Evolutionary conservation across 2,329 filamentous ascomycete genomes (phyloP).

Genomic region (Eutypa lata): DNA sequence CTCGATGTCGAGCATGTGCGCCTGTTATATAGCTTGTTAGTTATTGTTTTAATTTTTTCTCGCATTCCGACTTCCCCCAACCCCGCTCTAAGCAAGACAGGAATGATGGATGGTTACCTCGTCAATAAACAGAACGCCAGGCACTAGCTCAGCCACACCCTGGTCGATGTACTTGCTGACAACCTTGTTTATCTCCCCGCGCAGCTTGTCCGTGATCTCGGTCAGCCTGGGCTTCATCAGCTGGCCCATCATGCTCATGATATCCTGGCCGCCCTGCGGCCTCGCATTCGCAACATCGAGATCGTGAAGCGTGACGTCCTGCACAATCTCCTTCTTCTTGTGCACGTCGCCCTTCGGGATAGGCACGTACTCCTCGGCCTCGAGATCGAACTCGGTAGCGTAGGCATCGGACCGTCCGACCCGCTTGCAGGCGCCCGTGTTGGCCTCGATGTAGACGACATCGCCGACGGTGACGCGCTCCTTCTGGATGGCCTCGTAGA

Average conservation of each 20-base stretch:
- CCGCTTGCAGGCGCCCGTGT: constrained; percentile 96
- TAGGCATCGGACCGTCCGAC: constrained; percentile 96
- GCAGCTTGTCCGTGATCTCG: constrained; percentile 96
- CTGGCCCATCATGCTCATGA: constrained; percentile 99
- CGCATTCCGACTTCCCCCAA: too few species aligned
- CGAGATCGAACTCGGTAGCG: constrained; percentile 96
- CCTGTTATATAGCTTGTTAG: constrained; percentile 48
- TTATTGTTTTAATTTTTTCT: not conserved
- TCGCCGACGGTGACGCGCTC: constrained; percentile 94
- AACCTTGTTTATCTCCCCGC: constrained; percentile 97
- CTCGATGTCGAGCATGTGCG: constrained; percentile 99
- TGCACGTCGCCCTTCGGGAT: constrained; percentile 98
- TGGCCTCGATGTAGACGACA: constrained; percentile 98
- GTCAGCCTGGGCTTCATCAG: constrained; percentile 99
- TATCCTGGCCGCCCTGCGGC: constrained; percentile 95
- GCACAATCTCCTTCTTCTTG: constrained; percentile 99
- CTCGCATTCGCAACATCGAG: constrained; percentile 92
- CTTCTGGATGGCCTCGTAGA: constrained; percentile 99
- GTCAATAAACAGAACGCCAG: constrained; percentile 96
- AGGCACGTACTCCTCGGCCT: constrained; percentile 98
- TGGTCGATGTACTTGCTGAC: constrained; percentile 99
- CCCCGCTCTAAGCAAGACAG: constrained; percentile 4
- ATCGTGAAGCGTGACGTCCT: constrained; percentile 96
- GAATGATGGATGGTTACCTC: constrained; percentile 60
- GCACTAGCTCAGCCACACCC: constrained; percentile 95